Conservation (phyloP, 257 asterid species). For the Ehretia macrophylla region DNA sequence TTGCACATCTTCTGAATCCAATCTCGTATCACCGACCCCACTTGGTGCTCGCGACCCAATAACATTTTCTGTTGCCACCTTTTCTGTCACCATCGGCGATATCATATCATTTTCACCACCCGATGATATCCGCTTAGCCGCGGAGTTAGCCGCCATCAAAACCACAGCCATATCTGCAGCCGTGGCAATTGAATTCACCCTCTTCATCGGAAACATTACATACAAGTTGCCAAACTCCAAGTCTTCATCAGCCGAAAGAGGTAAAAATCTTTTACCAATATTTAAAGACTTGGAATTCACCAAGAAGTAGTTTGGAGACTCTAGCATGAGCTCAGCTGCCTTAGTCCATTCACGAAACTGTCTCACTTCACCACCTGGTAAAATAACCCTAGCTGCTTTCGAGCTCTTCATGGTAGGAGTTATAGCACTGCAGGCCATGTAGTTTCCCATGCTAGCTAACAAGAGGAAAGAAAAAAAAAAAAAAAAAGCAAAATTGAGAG, state of each 20-base stretch:
- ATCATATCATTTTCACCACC: conserved; percentile 21
- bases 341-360: conserved; percentile 25
- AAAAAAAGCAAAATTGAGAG: too few relatives aligned
- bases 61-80: background rate
- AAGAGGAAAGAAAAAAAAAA: too few relatives aligned
- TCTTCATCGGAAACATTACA: conserved; percentile 48
- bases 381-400: conserved; percentile 28
- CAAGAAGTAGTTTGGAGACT: conserved; percentile 28
- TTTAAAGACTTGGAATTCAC: conserved; percentile 29
- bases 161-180: conserved; percentile 41
- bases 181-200: conserved; percentile 38
- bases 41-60: background rate
- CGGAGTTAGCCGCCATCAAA: conserved; percentile 35
- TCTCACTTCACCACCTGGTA: conserved; percentile 35
- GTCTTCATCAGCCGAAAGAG: conserved; percentile 49
- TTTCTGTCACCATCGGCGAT: conserved; percentile 11
- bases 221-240: conserved; percentile 43
- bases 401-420: conserved; percentile 10
- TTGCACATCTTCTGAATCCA: conserved; percentile 15
- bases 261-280: conserved; percentile 35
- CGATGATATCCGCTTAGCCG: conserved; percentile 24
- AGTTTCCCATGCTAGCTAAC: conserved; percentile 27
- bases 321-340: conserved; percentile 43
- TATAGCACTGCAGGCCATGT: conserved; percentile 15
- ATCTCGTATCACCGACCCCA: conserved; percentile 1